Evolutionary conservation across 495 filamentous ascomycete genomes (phyloP).

Genomic region (Usnea hakonensis): DNA sequence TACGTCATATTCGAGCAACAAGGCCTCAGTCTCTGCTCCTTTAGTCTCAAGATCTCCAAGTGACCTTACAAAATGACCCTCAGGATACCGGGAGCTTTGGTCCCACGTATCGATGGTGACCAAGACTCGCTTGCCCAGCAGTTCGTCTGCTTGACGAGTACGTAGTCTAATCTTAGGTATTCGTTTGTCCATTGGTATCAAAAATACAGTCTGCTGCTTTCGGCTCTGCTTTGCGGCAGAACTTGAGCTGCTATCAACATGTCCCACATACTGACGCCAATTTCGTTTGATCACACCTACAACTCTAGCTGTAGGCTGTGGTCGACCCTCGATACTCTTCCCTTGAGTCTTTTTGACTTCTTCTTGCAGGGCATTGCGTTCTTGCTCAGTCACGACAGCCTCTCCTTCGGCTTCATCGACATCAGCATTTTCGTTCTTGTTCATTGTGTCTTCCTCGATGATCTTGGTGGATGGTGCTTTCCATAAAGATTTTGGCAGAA

Average conservation of each 20-base stretch:
- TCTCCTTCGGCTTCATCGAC: conserved; percentile 65
- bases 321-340: conserved; percentile 64
- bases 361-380: conserved; percentile 77
- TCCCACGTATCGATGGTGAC: conserved; percentile 96
- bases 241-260: conserved; percentile 81
- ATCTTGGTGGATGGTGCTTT: conserved; percentile 91
- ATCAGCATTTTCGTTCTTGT: conserved; percentile 87
- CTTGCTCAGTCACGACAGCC: conserved; percentile 72
- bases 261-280: conserved; percentile 96
- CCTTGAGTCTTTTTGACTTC: conserved; percentile 82
- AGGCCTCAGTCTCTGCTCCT: conserved; percentile 89
- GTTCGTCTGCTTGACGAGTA: conserved; percentile 78
- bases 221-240: conserved; percentile 61
- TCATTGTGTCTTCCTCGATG: conserved; percentile 87
- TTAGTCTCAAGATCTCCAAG: conserved; percentile 91
- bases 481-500: conserved; percentile 91
- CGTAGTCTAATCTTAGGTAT: conserved; percentile 92
- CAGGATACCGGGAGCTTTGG: conserved; percentile 80
- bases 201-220: conserved; percentile 83
- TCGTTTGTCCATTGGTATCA: conserved; percentile 94
- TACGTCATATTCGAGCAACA: conserved; percentile 91
- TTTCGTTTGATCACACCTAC: conserved; percentile 91
- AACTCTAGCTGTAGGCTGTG: conserved; percentile 86
- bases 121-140: conserved; percentile 86
- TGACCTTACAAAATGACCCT: conserved; percentile 89